A percentile compares a stretch with the other conserved stretches of the same genome.
Evolutionary conservation across 176 grass and related monocot species (phyloP).

Genomic region (Avena sativa): DNA sequence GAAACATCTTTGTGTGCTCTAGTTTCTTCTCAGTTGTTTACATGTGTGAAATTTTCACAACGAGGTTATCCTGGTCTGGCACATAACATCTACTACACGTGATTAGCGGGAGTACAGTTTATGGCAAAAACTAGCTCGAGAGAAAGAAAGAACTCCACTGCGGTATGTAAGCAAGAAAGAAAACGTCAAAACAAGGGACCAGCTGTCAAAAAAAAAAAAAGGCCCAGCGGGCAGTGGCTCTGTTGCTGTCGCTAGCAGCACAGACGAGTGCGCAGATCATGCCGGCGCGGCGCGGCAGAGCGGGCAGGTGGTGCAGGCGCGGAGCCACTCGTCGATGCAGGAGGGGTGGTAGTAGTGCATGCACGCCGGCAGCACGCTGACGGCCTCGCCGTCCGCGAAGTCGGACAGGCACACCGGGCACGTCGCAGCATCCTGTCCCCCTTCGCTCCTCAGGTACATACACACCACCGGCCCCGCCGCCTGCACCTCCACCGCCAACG

Average conservation of each 20-base stretch:
- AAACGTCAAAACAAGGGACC: background rate
- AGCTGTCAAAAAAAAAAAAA: background rate
- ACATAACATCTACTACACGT: no score
- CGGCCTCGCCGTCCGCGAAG: constrained; percentile 19
- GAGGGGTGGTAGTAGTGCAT: constrained; percentile 44
- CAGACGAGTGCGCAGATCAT: background rate
- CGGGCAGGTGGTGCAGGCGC: constrained; percentile 40
- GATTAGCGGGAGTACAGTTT: background rate
- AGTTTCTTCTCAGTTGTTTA: background rate
- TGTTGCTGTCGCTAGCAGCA: background rate
- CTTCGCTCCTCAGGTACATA: constrained; percentile 14
- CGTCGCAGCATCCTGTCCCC: background rate
- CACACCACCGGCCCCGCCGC: constrained; percentile 6
- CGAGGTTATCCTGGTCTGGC: no score
- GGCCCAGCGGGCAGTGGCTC: background rate
- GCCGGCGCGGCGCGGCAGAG: constrained; percentile 32
- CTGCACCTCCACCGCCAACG: background rate
- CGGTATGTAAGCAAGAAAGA: no score
- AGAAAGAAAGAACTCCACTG: background rate
- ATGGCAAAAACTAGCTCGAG: background rate
- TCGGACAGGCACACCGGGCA: constrained; percentile 50
- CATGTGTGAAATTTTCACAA: no score
- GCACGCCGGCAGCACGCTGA: constrained; percentile 34
- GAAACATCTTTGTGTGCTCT: background rate
- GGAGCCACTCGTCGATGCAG: constrained; percentile 47